Base-by-base conservation (phyloP, 257 asterid genomes). In the Fraxinus anomala region DNA sequence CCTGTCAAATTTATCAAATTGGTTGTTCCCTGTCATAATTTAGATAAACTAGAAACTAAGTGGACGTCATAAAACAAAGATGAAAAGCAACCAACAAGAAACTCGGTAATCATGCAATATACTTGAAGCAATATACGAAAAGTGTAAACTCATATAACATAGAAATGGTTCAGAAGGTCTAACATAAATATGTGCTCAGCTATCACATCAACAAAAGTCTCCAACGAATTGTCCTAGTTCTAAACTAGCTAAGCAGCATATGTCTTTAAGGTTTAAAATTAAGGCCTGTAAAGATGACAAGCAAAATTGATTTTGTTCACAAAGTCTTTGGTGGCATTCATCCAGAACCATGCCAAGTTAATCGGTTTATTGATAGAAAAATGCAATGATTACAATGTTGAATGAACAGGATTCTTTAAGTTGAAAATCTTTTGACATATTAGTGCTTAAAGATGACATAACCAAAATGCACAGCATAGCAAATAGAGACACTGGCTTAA, bases 1-100 rank as follows among this genome's bases (percentile, higher is more conserved):
- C 23, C 23, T 71, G 68, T 28, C 77, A 26, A 77, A 79, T 75
- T 47, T 34, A 85, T 67, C 30, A 69, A 65, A 47, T 4, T n/a
- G 56, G 33, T 68, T 5, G 28, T 73, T 37, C 16, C 40, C 37
- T 33, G 17, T 61, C 11, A 8, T 0, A 61, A 23, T 21, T 21
- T 61, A 23, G 31, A 61, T 61, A 54, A 2, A 19, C 28, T 19
- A 21, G 12, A 63, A 24, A 23, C 17, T 23, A 63, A 63, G 33
- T 23, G 26, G 17, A 21, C 6, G 33, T 24, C 33, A 63, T 63
- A 21, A 63, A 8, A 63, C 8, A 63, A 63, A 3, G 16, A 72
- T 72, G 65, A 72, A 72, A 70, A 13, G 12, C 47, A 70, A 31
- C 26, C 21, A 44, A 19, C 65, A 4, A n/a, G 23, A 40, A 72